phyloP scores from a whole-genome alignment of 2,329 filamentous ascomycete species.

The Diplocarpon rosae region DNA sequence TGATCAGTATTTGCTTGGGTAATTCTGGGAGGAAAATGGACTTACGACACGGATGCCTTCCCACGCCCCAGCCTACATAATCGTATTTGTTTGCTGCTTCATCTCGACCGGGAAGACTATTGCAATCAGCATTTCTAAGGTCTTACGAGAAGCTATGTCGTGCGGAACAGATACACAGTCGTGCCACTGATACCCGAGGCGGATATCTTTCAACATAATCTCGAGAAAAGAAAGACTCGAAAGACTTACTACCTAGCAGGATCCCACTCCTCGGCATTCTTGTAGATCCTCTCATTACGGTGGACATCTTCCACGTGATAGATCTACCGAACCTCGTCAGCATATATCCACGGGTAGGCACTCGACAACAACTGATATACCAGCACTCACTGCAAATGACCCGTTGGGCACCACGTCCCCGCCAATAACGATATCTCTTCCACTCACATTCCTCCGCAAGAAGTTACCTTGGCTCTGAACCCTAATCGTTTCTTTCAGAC shows the following conservation, averaged over 20 bases:
- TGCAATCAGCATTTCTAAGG: no score
- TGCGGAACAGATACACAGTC: no score
- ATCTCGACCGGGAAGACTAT: slow-evolving; percentile 30
- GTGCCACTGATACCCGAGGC: no score
- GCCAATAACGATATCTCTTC: slow-evolving; percentile 34
- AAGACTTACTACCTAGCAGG: slow-evolving; percentile 32
- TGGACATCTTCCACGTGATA: slow-evolving; percentile 35
- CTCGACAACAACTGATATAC: not conserved
- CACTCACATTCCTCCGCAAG: slow-evolving; percentile 41
- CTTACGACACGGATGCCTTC: slow-evolving; percentile 31
- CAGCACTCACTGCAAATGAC: slow-evolving; percentile 31
- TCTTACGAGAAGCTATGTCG: no score
- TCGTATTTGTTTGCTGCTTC: slow-evolving; percentile 30
- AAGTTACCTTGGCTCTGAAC: slow-evolving; percentile 36
- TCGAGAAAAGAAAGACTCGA: no score
- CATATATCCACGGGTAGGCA: slow-evolving; percentile 22
- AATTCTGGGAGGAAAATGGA: slow-evolving; percentile 1
- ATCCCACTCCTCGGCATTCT: slow-evolving; percentile 38
- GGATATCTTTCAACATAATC: no score
- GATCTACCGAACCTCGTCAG: no score
- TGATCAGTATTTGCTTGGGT: no score
- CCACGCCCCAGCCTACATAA: slow-evolving; percentile 13
- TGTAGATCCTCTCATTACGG: slow-evolving; percentile 37
- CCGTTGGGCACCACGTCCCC: slow-evolving; percentile 39
- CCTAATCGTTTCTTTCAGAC: slow-evolving; percentile 42